Conservation (phyloP, 2,329 filamentous ascomycete species). For the Ascochyta pisi region DNA sequence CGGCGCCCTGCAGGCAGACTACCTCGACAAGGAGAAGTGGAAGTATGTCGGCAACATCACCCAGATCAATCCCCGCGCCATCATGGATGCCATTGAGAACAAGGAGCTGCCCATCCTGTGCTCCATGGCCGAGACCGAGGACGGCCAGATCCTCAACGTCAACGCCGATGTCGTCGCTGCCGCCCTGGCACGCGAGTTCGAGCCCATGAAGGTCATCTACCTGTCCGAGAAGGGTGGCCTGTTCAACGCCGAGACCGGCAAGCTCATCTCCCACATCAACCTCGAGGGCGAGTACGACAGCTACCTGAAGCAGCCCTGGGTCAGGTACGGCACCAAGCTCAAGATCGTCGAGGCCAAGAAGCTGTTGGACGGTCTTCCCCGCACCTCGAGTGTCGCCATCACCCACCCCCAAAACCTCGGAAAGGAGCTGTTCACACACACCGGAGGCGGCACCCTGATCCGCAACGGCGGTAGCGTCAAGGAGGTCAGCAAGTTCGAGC, state of each 20-base stretch:
- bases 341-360: conserved; percentile 99
- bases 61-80: conserved; percentile 85
- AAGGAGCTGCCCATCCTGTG: conserved; percentile 93
- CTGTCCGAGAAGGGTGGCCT: conserved; percentile 97
- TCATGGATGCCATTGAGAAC: conserved; percentile 85
- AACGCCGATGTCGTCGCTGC: conserved; percentile 97
- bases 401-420: conserved; percentile 96
- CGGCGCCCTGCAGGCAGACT: conserved; percentile 90
- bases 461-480: conserved; percentile 89
- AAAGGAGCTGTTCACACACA: conserved; percentile 96
- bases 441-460: conserved; percentile 91
- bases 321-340: conserved; percentile 88
- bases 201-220: conserved; percentile 97
- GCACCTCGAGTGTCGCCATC: conserved; percentile 93
- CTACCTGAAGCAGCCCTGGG: conserved; percentile 93
- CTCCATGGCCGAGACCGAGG: conserved; percentile 91
- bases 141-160: conserved; percentile 94
- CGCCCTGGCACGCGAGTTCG: conserved; percentile 84
- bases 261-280: conserved; percentile 97
- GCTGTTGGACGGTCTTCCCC: conserved; percentile 83
- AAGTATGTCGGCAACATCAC: conserved; percentile 95
- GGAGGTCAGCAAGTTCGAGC: conserved; percentile 71
- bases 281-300: conserved; percentile 94
- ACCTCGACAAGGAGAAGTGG: conserved; percentile 95
- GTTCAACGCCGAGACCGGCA: conserved; percentile 89